A percentile compares a stretch with the other conserved stretches of the same genome.
Conservation (phyloP, 768 basidiomycete genomes). For the Tephrocybe sp. region DNA sequence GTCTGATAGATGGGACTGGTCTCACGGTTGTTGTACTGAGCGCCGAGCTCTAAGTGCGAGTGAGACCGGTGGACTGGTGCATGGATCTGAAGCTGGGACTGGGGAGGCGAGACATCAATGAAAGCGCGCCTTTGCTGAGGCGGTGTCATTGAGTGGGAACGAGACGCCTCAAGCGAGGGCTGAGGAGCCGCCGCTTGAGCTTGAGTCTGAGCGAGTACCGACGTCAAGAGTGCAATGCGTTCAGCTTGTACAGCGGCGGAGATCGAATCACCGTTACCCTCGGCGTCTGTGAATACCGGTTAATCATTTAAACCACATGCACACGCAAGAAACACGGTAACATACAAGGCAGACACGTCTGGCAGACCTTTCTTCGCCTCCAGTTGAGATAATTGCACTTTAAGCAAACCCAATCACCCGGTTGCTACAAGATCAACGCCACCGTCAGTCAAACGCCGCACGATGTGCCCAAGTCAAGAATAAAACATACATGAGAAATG, state of each 20-base stretch:
- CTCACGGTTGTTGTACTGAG: slow-evolving; percentile 35
- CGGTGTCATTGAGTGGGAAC: slow-evolving; percentile 48
- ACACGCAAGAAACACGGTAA: slow-evolving; percentile 17
- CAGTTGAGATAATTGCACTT: slow-evolving; percentile 90
- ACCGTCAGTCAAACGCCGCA: slow-evolving; percentile 7
- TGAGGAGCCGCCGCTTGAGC: slow-evolving; percentile 12
- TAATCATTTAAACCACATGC: slow-evolving; percentile 8
- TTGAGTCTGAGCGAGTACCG: slow-evolving; percentile 65
- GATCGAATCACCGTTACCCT: slow-evolving; percentile 87
- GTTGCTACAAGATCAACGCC: slow-evolving; percentile 45
- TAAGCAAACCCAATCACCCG: slow-evolving; percentile 80
- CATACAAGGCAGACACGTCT: slow-evolving; percentile 84
- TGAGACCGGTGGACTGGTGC: slow-evolving; percentile 49
- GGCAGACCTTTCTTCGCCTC: slow-evolving; percentile 86
- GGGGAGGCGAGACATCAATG: slow-evolving; percentile 35
- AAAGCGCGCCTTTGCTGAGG: slow-evolving; percentile 41
- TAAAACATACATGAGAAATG: slow-evolving; percentile 71
- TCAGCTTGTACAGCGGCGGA: slow-evolving; percentile 84
- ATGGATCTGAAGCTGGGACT: slow-evolving; percentile 22
- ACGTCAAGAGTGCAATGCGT: slow-evolving; percentile 76
- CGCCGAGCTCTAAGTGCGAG: slow-evolving; percentile 49
- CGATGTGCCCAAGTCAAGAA: slow-evolving; percentile 14
- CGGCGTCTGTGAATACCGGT: slow-evolving; percentile 57
- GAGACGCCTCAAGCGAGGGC: slow-evolving; percentile 23
- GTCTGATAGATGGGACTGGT: slow-evolving; percentile 66